Evolutionary conservation across 192 early-diverging fungal genomes (phyloP).

Genomic region (Coemansia pectinata): DNA sequence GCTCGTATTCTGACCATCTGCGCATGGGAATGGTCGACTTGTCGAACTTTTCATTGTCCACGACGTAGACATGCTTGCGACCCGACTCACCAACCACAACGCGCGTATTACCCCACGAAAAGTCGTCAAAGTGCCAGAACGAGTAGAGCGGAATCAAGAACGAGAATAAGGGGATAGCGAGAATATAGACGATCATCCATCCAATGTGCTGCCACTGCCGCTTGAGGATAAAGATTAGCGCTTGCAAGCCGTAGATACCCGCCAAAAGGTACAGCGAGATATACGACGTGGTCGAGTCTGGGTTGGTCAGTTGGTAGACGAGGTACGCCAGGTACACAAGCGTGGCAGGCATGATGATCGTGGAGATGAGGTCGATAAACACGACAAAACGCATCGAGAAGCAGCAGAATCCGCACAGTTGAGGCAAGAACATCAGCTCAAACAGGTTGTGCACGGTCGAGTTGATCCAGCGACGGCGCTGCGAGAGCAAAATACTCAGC

Average conservation of each 20-base stretch:
- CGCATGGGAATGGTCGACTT: slow-evolving; percentile 71
- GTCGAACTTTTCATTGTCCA: slow-evolving; percentile 82
- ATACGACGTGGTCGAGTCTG: slow-evolving; percentile 66
- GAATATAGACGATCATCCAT: slow-evolving; percentile 96
- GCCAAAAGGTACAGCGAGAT: slow-evolving; percentile 84
- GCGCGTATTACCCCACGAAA: slow-evolving; percentile 99
- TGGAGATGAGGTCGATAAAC: slow-evolving; percentile 91
- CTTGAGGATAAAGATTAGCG: slow-evolving; percentile 82
- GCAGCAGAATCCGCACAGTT: slow-evolving; percentile 95
- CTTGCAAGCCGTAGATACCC: slow-evolving; percentile 88
- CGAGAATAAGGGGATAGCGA: slow-evolving; percentile 88
- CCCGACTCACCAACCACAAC: slow-evolving; percentile 86
- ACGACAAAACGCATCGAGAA: slow-evolving; percentile 98
- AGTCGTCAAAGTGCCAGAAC: slow-evolving; percentile 99
- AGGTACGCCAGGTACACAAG: slow-evolving; percentile 87
- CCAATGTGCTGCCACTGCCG: slow-evolving; percentile 90
- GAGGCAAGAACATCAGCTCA: slow-evolving; percentile 87
- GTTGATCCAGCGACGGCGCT: slow-evolving; percentile 99
- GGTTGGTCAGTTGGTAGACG: slow-evolving; percentile 63
- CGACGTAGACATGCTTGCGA: slow-evolving; percentile 64
- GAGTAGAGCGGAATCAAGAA: slow-evolving; percentile 84
- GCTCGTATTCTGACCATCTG: slow-evolving; percentile 83
- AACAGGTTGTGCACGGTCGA: slow-evolving; percentile 98
- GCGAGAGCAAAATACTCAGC: slow-evolving; percentile 91
- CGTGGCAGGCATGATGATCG: slow-evolving; percentile 89